Evolutionary conservation across 176 grass and related monocot genomes (phyloP), one percentile per base, ranked within the genome.

Genomic region (Oryza coarctata): DNA sequence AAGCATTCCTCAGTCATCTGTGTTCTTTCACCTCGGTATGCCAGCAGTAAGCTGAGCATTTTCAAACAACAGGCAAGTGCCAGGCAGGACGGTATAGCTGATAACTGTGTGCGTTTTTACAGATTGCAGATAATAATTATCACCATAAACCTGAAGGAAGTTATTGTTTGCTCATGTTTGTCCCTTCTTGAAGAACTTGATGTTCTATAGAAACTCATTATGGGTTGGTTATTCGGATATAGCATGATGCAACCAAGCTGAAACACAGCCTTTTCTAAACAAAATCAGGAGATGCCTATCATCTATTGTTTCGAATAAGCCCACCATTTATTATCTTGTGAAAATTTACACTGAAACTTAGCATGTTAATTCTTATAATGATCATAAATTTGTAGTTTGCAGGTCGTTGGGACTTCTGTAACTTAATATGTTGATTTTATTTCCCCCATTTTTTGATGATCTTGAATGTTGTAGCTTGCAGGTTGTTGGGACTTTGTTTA

Each of bases 1-100:
- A 98, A 94, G 73, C 90, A 95, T 89, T 98, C 95, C 18, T 95
- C 95, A 49, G 95, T 98, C 80, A 95, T 95, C 22, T 98, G 95
- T 80, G 86, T 93, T 85, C 85, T 98, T 55, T 91, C 95, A 45
- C 92, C 95, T 71, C 90, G 95, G 64, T 98, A 98, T 84, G 95
- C 92, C 45, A 95, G 95, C 88, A 90, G 50, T 83, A 98, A 98
- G 71, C 90, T 98, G 40, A 98, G 95, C 88, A 86, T 98, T 86
- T 89, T 98, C 82, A 98, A 94, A 82, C 92, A 98, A 63, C 92
- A 98, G 90, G 95, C 89, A 91, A 87, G 89, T 85, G 77, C 73
- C 62, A 38, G 7, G 17, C 70, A n/a, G 43, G 30, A 60, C 57
- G 8, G 47, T 84, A 34, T 78, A 66, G 7, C 62, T 68, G 23